Evolutionary conservation across 192 early-diverging fungal genomes (phyloP), one percentile per base, ranked within the genome.

Genomic region (Coemansia asiatica): DNA sequence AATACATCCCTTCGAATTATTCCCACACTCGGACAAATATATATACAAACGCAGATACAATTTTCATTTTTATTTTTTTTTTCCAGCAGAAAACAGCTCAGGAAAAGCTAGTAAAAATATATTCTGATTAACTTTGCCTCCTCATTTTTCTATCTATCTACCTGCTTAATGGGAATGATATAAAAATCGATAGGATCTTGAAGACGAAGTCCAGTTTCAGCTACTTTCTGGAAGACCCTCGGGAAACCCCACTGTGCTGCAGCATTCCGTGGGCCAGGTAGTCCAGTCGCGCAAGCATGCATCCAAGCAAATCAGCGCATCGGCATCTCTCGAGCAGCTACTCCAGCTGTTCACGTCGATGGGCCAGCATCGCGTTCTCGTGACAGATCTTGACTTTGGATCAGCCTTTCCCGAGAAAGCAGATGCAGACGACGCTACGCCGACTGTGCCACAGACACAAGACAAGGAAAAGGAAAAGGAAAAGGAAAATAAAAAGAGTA

Each of bases 231-330:
- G 79, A 9, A 63, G 61, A 25, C 58, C 78, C 7, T 82, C 79
- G 7, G 68, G 79, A 10, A 67, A 58, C 15, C 40, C 55, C 1
- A 82, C 71, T 0, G 74, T 73, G 1, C 67, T 82, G 6, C 57
- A 76, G 21, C 66, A 65, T 26, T 60, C 74, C 0, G 31, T 82
- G 2, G 67, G 58, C 22, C 73, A 76, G n/a, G 74, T 82, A 2
- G 70, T 82, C 23, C 51, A 49, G 6, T 73, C 73, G 29, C 79
- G 74, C 70, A 72, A 76, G 28, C 75, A 75, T 33, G 75, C 73
- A 1, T 67, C 79, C 19, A 67, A 67, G 55, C 74, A 72, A 28
- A 72, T 82, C 33, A 60, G 57, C 36, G 68, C 66, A 10, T n/a
- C 51, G 0, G 70, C 71, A 18, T 64, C 74, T 40, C 71, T 82